Conservation (phyloP, 2,329 filamentous ascomycete species). For the Cordyceps pruinosa region DNA sequence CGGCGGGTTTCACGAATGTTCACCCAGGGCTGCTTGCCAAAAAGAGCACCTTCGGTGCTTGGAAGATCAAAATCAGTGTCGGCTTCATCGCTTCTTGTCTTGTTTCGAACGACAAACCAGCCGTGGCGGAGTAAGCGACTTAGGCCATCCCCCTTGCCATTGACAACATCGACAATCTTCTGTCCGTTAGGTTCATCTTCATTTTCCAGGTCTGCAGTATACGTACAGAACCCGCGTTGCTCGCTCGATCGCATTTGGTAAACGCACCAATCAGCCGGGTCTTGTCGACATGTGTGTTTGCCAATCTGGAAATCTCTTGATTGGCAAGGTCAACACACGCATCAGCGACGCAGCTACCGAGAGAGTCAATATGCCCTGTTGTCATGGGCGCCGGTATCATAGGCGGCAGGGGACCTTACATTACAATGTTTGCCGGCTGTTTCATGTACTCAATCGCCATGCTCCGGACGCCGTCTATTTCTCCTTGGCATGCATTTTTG, state of each 20-base stretch:
- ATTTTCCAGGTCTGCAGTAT: background rate
- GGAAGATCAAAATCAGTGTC: conserved; percentile 22
- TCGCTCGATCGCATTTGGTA: conserved; percentile 30
- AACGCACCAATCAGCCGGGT: conserved; percentile 30
- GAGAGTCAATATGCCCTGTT: conserved; percentile 7
- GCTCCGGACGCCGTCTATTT: conserved; percentile 22
- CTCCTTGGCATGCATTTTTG: conserved; percentile 21
- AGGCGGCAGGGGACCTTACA: conserved; percentile 22
- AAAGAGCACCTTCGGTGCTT: conserved; percentile 19
- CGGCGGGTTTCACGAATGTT: conserved; percentile 19
- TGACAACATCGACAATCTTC: conserved; percentile 13
- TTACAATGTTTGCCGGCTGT: conserved; percentile 29
- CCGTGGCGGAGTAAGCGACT: conserved; percentile 16
- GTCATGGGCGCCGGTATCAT: no score
- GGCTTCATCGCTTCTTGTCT: conserved; percentile 18
- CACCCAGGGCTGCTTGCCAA: conserved; percentile 21
- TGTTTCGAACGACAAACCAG: conserved; percentile 33
- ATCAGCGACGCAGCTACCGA: conserved; percentile 26
- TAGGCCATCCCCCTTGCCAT: conserved; percentile 4
- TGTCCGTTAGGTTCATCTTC: background rate
- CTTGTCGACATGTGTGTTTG: conserved; percentile 21
- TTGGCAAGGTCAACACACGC: conserved; percentile 25
- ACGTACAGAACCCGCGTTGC: conserved; percentile 17
- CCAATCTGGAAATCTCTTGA: conserved; percentile 25
- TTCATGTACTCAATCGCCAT: conserved; percentile 32